These are phyloP conservation scores for Globisporangium carolinianum DNA, from an alignment of 352 stramenopile species.

Conservation along the genomic window DNA sequence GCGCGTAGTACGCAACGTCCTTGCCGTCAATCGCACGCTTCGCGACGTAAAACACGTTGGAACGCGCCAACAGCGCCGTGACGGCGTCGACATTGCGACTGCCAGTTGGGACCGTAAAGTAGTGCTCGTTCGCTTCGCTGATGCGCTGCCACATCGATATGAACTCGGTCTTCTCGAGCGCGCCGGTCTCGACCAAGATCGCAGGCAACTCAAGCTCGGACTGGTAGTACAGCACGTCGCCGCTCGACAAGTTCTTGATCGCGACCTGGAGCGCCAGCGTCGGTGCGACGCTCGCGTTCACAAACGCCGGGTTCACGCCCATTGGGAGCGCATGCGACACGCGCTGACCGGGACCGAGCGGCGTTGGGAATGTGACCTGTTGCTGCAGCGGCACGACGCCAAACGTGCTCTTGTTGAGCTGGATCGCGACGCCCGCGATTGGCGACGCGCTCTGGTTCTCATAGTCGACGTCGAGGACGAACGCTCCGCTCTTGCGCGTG, in stretches of 20 bases:
- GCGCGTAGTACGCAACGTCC: slow-evolving; percentile 95
- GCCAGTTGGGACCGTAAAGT: slow-evolving; percentile 81
- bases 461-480: slow-evolving; percentile 69
- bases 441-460: slow-evolving; percentile 88
- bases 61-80: slow-evolving; percentile 75
- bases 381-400: slow-evolving; percentile 91
- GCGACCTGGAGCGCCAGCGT: slow-evolving; percentile 91
- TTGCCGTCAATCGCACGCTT: slow-evolving; percentile 91
- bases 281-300: slow-evolving; percentile 65
- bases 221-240: slow-evolving; percentile 95
- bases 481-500: slow-evolving; percentile 48
- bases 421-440: slow-evolving; percentile 89
- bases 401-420: slow-evolving; percentile 98
- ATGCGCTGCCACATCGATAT: slow-evolving; percentile 96
- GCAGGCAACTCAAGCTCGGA: slow-evolving; percentile 88
- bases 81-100: slow-evolving; percentile 78
- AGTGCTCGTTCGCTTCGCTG: slow-evolving; percentile 92
- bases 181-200: slow-evolving; percentile 84
- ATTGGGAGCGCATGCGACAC: slow-evolving; percentile 67
- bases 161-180: slow-evolving; percentile 90
- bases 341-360: slow-evolving; percentile 62
- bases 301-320: slow-evolving; percentile 72
- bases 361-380: slow-evolving; percentile 78
- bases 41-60: slow-evolving; percentile 94
- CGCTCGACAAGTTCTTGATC: slow-evolving; percentile 95